Percentiles rank a stretch among this genome's conserved stretches.
phyloP scores from a whole-genome alignment of 176 grass and related monocot species.

The Oryza coarctata region DNA sequence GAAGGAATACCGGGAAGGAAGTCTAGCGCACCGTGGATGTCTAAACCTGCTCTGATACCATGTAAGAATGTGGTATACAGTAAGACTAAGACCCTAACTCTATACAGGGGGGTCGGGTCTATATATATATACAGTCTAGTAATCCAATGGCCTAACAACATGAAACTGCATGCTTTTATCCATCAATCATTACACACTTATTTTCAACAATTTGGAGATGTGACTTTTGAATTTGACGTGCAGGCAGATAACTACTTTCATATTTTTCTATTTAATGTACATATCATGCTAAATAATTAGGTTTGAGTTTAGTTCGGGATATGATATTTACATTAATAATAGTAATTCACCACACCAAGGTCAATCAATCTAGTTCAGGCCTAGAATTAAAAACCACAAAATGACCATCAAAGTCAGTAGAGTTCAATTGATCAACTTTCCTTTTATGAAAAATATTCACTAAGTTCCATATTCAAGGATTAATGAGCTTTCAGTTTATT shows the following conservation, averaged over 20 bases:
- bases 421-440: neutral
- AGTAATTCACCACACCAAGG: neutral
- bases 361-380: neutral
- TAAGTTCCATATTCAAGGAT: neutral
- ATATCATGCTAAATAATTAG: slow-evolving; percentile 8
- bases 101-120: too few relatives aligned
- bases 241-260: neutral
- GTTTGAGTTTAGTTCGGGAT: neutral
- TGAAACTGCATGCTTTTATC: neutral
- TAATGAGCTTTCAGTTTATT: neutral
- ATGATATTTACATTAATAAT: neutral
- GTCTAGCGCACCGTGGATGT: too few relatives aligned
- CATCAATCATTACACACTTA: neutral
- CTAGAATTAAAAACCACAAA: too few relatives aligned
- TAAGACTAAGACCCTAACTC: too few relatives aligned
- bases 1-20: too few relatives aligned
- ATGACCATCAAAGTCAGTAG: too few relatives aligned
- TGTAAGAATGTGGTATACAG: too few relatives aligned
- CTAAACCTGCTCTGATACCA: too few relatives aligned
- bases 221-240: slow-evolving; percentile 1
- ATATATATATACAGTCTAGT: too few relatives aligned
- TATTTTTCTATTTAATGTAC: neutral
- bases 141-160: too few relatives aligned
- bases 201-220: neutral
- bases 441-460: neutral